These are phyloP conservation scores for Podospora bellae-mahoneyi DNA, from an alignment of 495 filamentous ascomycete genomes.

Conservation along the genomic window DNA sequence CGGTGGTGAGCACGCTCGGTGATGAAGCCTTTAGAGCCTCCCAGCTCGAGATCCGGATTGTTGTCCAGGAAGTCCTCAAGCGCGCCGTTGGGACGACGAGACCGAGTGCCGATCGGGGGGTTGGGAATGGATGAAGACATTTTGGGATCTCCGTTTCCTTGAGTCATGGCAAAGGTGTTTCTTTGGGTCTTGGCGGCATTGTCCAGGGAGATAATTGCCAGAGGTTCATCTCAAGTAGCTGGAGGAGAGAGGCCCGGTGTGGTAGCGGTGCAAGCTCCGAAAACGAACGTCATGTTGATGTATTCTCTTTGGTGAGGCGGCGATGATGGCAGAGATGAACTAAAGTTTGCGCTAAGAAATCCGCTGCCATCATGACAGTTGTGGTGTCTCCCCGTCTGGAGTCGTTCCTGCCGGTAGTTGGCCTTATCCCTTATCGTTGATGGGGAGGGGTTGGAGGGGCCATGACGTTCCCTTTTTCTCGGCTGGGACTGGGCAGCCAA, in stretches of 20 bases:
- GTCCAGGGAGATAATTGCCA: not conserved
- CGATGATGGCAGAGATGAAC: not conserved
- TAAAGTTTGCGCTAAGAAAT: not conserved
- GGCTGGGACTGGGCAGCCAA: slow-evolving; percentile 1
- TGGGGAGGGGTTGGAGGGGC: not conserved
- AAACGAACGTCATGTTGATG: not conserved
- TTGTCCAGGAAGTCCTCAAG: slow-evolving; percentile 16
- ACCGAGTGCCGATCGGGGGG: slow-evolving; percentile 12
- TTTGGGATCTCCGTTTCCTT: not conserved
- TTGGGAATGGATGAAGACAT: not conserved
- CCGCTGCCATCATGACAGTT: not conserved
- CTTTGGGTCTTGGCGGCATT: not conserved
- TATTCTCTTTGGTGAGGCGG: not conserved
- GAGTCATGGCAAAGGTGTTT: not conserved
- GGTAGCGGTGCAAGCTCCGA: not conserved
- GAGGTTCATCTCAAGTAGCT: slow-evolving; percentile 3
- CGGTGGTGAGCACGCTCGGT: slow-evolving; percentile 33
- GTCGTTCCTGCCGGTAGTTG: not conserved
- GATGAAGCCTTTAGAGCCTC: slow-evolving; percentile 28
- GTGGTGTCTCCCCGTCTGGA: too few relatives aligned
- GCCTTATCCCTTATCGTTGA: not conserved
- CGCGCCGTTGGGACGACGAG: slow-evolving; percentile 10
- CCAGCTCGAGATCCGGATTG: slow-evolving; percentile 23
- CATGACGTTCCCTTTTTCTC: not conserved
- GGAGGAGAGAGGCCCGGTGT: not conserved